Evolutionary conservation across 1,139 yeast genomes (phyloP).

Genomic region (Saccharomyces pastorianus): DNA sequence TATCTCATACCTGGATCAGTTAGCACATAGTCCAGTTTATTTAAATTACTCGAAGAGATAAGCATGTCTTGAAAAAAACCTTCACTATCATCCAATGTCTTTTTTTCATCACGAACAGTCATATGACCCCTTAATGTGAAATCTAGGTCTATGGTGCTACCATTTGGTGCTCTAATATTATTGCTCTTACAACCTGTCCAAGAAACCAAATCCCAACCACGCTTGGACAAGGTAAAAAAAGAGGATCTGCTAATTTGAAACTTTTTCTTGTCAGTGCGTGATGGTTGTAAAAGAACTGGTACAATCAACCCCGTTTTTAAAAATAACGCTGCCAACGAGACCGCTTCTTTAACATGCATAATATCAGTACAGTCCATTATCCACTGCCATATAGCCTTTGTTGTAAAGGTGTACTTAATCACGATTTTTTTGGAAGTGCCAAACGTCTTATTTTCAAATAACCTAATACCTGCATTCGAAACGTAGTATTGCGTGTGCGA

Average conservation of each 20-base stretch:
- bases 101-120: constrained; percentile 7
- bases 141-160: constrained; percentile 1
- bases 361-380: constrained; percentile 80
- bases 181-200: constrained; percentile 30
- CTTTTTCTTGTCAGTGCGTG: constrained; percentile 25
- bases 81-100: constrained; percentile 1
- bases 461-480: constrained; percentile 57
- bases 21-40: constrained; percentile 41
- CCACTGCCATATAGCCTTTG: constrained; percentile 83
- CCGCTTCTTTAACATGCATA: constrained; percentile 51
- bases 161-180: constrained; percentile 5
- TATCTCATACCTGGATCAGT: constrained; percentile 73
- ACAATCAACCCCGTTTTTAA: constrained; percentile 43
- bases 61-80: neutral
- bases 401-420: constrained; percentile 47
- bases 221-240: constrained; percentile 34
- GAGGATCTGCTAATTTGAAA: constrained; percentile 33
- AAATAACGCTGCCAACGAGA: constrained; percentile 50
- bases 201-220: constrained; percentile 35
- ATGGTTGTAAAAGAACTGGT: constrained; percentile 34
- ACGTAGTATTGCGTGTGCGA: constrained; percentile 72
- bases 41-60: neutral
- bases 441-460: constrained; percentile 40
- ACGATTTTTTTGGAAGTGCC: constrained; percentile 25
- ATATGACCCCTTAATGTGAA: constrained; percentile 6